Evolutionary conservation across 163 green algal genomes (phyloP).

Genomic region (Scenedesmus sp.): DNA sequence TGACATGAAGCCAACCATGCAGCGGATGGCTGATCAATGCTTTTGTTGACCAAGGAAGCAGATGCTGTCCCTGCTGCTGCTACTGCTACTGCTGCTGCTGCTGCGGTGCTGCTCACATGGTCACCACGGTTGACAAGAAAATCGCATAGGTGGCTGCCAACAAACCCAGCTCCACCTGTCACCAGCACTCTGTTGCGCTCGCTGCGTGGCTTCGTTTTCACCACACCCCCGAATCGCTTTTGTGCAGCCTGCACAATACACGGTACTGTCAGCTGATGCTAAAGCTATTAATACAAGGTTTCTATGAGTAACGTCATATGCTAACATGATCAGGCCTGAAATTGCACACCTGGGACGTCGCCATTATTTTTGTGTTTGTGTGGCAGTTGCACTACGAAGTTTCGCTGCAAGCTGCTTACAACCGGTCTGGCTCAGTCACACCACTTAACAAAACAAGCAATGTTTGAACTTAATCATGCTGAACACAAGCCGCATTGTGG

Average conservation of each 20-base stretch:
- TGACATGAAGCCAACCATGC: too few species aligned
- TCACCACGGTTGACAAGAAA: conserved; percentile 93
- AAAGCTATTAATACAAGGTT: neutral
- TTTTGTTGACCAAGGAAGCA: neutral
- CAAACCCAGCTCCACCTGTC: conserved; percentile 96
- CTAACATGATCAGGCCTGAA: neutral
- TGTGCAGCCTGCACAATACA: neutral
- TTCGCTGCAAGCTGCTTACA: neutral
- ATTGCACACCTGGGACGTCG: neutral
- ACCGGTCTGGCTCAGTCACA: neutral
- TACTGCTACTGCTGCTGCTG: conserved; percentile 15
- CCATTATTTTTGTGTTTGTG: neutral
- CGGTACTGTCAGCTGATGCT: neutral
- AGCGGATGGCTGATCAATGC: too few species aligned
- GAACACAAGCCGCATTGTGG: too few species aligned
- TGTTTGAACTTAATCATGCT: too few species aligned
- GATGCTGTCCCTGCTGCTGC: neutral
- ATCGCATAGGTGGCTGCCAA: conserved; percentile 94
- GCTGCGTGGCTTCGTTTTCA: conserved; percentile 92
- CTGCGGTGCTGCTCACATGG: conserved; percentile 72
- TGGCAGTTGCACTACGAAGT: neutral
- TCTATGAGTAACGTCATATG: neutral
- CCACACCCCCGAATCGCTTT: conserved; percentile 47
- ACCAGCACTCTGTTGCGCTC: conserved; percentile 92
- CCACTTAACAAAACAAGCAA: neutral